Percentiles rank a stretch among this genome's conserved stretches.
These are phyloP conservation scores for Apiospora aurea DNA, from an alignment of 2,329 filamentous ascomycete species.

Conservation along the genomic window DNA sequence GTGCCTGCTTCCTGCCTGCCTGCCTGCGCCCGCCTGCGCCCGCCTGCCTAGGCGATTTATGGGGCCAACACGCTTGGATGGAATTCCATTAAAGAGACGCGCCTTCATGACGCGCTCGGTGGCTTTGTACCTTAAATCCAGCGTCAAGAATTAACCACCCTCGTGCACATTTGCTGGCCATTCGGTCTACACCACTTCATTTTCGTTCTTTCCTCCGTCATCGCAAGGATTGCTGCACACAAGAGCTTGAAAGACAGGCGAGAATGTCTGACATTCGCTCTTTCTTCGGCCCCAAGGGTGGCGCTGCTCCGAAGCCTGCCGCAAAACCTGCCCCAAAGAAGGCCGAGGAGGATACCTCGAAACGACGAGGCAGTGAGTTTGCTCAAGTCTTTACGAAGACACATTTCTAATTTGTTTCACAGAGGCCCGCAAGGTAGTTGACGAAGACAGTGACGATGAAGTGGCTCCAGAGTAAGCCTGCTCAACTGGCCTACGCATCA, in stretches of 20 bases:
- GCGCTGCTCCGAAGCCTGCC: conserved; percentile 51
- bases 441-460: conserved; percentile 85
- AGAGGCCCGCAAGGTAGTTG: conserved; percentile 73
- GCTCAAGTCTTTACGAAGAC: too few species aligned
- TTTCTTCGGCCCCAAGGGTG: conserved; percentile 84
- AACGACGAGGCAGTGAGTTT: conserved; percentile 53
- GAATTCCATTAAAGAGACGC: too few species aligned
- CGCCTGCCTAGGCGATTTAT: conserved; percentile 19
- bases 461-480: conserved; percentile 62
- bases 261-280: conserved; percentile 88
- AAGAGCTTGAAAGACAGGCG: conserved; percentile 24
- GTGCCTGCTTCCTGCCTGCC: too few species aligned
- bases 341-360: conserved; percentile 52
- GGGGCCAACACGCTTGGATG: too few species aligned
- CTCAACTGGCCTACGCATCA: background rate
- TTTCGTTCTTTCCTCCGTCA: background rate
- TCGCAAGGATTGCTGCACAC: background rate
- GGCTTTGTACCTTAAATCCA: background rate
- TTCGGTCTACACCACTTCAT: background rate
- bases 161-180: background rate
- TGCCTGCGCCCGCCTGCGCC: conserved; percentile 20
- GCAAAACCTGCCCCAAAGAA: conserved; percentile 54
- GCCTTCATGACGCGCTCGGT: too few species aligned
- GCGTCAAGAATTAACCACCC: background rate
- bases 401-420: background rate